Evolutionary conservation across 331 rosid species (phyloP), one percentile per base, ranked within the genome.

Genomic region (Malus hybrid): DNA sequence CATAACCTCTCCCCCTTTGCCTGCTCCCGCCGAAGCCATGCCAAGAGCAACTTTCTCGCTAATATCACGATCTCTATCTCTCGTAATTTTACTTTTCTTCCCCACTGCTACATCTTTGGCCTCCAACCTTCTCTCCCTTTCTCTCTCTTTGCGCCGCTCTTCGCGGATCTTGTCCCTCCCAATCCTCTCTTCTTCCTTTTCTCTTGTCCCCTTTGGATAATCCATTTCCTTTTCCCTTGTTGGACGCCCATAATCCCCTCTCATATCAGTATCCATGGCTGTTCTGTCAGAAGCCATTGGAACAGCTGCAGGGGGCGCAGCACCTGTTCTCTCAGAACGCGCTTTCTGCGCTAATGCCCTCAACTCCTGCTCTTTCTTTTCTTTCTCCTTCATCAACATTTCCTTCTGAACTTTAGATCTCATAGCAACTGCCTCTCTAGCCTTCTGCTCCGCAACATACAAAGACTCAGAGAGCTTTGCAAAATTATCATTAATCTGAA

Each of bases 1-100:
- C 89, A 90, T 93, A 57, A 91, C 94, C 84, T 93, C 96, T 29
- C 91, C 90, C 29, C 87, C 88, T 76, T 81, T 79, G 77, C 90
- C 91, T 13, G 85, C 67, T 76, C 93, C 90, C 0, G 91, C 72
- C 33, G 93, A 87, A 59, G 98, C 97, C 97, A 91, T 80, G 42
- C 94, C 96, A 73, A 91, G 97, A 33, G 98, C 96, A 77, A 93
- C 98, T 78, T 93, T 91, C 88, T 91, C 98, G 70, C 97, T 93
- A 13, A 91, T 57, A 83, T 93, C 98, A 67, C 97, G 93, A 66
- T 93, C 98, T 85, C 97, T 83, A 64, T 93, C 97, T 76, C 98
- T 82, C 4, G 97, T 93, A 64, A 91, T 89, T 86, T 93, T 93
- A 79, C 98, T 93, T 76, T 83, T 93, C 91, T 93, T 91, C 29